Evolutionary conservation across 2,329 filamentous ascomycete genomes (phyloP).

Genomic region (Penicillium crustosum): DNA sequence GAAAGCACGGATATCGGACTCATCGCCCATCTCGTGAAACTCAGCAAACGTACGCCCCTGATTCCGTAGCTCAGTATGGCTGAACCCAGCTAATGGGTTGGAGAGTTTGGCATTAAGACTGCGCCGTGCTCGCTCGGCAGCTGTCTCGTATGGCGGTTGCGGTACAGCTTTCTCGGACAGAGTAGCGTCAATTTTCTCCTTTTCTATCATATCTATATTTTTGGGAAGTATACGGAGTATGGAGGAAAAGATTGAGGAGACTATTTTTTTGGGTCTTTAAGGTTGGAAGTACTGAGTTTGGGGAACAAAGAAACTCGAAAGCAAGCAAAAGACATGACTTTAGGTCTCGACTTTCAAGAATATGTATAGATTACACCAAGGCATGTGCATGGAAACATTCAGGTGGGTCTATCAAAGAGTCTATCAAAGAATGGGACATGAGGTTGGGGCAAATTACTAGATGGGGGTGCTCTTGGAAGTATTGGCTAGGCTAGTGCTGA

Average conservation of each 20-base stretch:
- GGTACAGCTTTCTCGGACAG: constrained; percentile 21
- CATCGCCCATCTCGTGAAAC: constrained; percentile 54
- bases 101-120: constrained; percentile 53
- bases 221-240: not conserved
- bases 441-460: not conserved
- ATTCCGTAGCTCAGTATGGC: constrained; percentile 52
- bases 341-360: not conserved
- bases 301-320: constrained; percentile 5
- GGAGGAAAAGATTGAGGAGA: not conserved
- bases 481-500: not conserved
- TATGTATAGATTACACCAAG: not conserved
- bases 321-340: not conserved
- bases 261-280: not conserved
- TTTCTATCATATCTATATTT: not conserved
- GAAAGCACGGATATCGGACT: constrained; percentile 60
- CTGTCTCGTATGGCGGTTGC: constrained; percentile 30
- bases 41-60: constrained; percentile 61
- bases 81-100: constrained; percentile 54
- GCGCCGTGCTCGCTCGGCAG: constrained; percentile 42
- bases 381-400: not conserved
- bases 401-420: not conserved
- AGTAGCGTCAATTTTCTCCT: not conserved
- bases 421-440: not conserved
- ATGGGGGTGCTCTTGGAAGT: not conserved
- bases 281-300: not conserved